These are phyloP conservation scores for Neurospora cerealis DNA, from an alignment of 495 filamentous ascomycete genomes.

Conservation along the genomic window DNA sequence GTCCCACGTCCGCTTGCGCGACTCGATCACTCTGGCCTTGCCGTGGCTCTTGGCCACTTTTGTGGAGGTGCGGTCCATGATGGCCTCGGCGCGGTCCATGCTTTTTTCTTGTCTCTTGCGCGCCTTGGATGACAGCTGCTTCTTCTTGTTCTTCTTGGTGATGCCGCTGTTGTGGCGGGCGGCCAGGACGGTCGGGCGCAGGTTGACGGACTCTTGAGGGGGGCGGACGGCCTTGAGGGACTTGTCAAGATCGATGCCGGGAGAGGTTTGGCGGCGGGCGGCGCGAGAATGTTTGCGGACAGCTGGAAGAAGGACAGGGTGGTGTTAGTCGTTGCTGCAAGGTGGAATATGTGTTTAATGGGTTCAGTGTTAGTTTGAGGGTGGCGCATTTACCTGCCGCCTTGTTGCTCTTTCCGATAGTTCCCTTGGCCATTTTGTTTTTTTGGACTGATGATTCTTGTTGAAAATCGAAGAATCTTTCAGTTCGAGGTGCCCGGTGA, in stretches of 20 bases:
- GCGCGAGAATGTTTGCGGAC: conserved; percentile 57
- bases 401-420: conserved; percentile 30
- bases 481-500: not conserved
- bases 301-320: conserved; percentile 13
- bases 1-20: conserved; percentile 47
- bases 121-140: conserved; percentile 53
- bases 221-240: conserved; percentile 54
- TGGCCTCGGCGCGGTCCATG: conserved; percentile 61
- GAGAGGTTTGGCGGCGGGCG: conserved; percentile 60
- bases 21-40: conserved; percentile 49
- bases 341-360: not conserved
- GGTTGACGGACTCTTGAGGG: conserved; percentile 37
- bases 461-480: not conserved
- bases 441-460: not conserved
- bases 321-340: not conserved
- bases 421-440: conserved; percentile 30
- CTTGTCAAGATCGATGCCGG: conserved; percentile 64
- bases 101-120: conserved; percentile 57
- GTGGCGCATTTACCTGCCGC: conserved; percentile 14
- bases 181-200: conserved; percentile 51
- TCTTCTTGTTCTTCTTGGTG: conserved; percentile 48
- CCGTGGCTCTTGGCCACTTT: conserved; percentile 60
- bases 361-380: not conserved
- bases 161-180: conserved; percentile 53
- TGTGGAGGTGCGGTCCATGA: conserved; percentile 57